Conservation (phyloP, 2,329 filamentous ascomycete genomes). For the Scopulariopsis brevicaulis region DNA sequence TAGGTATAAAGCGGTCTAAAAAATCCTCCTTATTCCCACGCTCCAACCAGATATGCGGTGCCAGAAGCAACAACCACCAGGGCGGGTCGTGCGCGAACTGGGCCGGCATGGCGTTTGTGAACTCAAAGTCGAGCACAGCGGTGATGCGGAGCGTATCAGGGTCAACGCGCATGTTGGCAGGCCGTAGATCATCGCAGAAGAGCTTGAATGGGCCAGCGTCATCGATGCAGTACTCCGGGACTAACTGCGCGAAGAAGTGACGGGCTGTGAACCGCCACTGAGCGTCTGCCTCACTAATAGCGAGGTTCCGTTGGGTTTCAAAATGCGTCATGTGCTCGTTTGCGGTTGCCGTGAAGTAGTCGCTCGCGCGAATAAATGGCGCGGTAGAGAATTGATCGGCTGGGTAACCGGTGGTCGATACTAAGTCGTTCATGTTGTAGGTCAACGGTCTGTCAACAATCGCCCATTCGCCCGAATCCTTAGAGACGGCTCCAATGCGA, state of each 20-base stretch:
- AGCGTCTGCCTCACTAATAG: slow-evolving; percentile 14
- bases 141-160: slow-evolving; percentile 20
- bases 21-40: slow-evolving; percentile 11
- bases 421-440: slow-evolving; percentile 26
- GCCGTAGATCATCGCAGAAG: slow-evolving; percentile 27
- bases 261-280: slow-evolving; percentile 19
- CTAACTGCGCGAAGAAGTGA: slow-evolving; percentile 17
- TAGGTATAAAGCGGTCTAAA: slow-evolving; percentile 15
- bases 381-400: slow-evolving; percentile 15
- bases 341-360: slow-evolving; percentile 17
- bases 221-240: slow-evolving; percentile 15
- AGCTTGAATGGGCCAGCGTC: slow-evolving; percentile 19
- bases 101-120: slow-evolving; percentile 25
- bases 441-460: slow-evolving; percentile 22
- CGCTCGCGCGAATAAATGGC: slow-evolving; percentile 17
- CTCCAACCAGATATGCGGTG: slow-evolving; percentile 14
- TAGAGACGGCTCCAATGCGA: slow-evolving; percentile 21
- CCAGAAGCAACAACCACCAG: slow-evolving; percentile 23
- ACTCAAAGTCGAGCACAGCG: slow-evolving; percentile 26
- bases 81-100: slow-evolving; percentile 24
- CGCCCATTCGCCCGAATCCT: slow-evolving; percentile 14
- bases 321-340: slow-evolving; percentile 15
- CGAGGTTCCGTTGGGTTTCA: slow-evolving; percentile 18
- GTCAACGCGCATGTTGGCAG: slow-evolving; percentile 25
- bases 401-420: slow-evolving; percentile 17